phyloP scores from a whole-genome alignment of 257 asterid genomes.

The Leonotis leonurus region DNA sequence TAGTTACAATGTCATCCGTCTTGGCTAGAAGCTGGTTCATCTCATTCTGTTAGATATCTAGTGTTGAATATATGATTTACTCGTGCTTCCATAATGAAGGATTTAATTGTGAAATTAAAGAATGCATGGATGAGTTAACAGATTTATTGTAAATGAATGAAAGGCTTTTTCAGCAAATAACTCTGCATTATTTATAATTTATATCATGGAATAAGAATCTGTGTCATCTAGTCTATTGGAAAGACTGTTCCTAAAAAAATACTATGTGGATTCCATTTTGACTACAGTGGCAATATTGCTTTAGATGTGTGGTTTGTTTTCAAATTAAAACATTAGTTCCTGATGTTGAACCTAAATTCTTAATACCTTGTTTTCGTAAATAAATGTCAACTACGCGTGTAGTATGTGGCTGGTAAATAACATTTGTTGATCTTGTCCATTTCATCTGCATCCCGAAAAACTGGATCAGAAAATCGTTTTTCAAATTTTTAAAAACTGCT shows the following conservation, averaged over 20 bases:
- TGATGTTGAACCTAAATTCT: background rate
- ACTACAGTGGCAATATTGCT: background rate
- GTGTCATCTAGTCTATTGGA: background rate
- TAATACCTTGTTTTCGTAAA: background rate
- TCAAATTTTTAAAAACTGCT: background rate
- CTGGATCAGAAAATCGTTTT: background rate
- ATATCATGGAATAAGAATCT: background rate
- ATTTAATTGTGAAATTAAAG: background rate
- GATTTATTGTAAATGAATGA: background rate
- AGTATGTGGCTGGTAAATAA: background rate
- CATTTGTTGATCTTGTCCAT: background rate
- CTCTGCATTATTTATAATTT: background rate
- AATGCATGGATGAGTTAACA: background rate
- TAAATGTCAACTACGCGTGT: background rate
- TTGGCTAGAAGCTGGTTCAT: background rate
- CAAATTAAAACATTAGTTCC: background rate
- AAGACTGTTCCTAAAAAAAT: background rate
- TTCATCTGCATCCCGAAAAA: background rate
- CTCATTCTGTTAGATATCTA: too few species aligned
- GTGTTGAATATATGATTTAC: background rate
- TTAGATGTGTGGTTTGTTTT: background rate
- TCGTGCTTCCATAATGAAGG: background rate
- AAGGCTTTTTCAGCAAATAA: background rate
- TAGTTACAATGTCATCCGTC: background rate
- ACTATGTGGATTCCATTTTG: background rate